Base-by-base conservation (phyloP, 2,329 filamentous ascomycete species). In the Colletotrichum cordylinicola region DNA sequence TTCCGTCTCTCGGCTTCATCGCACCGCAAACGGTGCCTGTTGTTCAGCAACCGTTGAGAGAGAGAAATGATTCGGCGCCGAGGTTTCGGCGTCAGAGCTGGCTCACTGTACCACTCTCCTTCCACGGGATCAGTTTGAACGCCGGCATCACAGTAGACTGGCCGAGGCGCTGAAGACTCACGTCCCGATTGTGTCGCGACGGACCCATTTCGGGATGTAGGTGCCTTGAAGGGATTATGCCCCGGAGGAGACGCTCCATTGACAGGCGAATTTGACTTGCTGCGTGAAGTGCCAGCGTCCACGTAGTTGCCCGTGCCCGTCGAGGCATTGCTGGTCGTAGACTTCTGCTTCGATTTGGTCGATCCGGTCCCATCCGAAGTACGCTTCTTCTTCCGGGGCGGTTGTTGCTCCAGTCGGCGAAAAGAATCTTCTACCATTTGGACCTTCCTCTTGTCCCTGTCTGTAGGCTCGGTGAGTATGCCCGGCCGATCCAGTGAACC, bases 361-460 rank as follows among this genome's bases (percentile, higher is more conserved):
- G 58, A 61, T 21, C 43, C 72, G 5, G 85, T 86, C 7, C 90
- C 90, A 78, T 93, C 91, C 0, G 91, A 93, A 3, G 85, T 83
- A 9, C 91, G 88, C 81, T 93, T 93, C 85, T 93, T 92, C 82
- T 93, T 93, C 35, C 89, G 87, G 0, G 90, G 85, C 48, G 85
- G 90, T 75, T 88, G 85, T 80, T 90, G 90, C 79, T 91, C 91
- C 89, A 92, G 91, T 27, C 88, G 91, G 71, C 91, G 88, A 81
- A 94, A 91, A 3, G 90, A 87, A 75, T 93, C 91, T 78, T 94
- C 92, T 0, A 93, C 88, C 88, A 92, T 92, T 24, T 91, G 90
- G 13, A 93, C 89, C 79, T 94, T 94, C 43, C 92, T 87, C 83
- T 94, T 93, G 77, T 94, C 92, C 35, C 92, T 89, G 77, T 93